Base-by-base conservation (phyloP, 768 basidiomycete species). In the Cystobasidium ongulense region DNA sequence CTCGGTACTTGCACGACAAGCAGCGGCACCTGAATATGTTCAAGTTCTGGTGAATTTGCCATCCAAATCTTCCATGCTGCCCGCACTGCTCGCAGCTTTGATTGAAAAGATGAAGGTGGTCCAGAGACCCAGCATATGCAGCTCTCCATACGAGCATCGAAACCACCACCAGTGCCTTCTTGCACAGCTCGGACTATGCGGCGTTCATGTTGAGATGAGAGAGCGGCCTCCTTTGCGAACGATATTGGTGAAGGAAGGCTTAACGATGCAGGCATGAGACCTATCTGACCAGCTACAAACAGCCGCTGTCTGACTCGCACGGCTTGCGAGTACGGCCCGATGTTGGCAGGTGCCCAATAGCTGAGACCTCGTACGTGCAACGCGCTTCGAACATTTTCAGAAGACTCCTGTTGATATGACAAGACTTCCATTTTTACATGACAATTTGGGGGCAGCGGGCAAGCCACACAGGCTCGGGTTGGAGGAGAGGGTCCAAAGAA, bases 341-440 rank as follows among this genome's bases (percentile, higher is more conserved):
- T 98, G 80, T 98, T 99, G 11, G 96, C 96, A 15, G 96, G 93
- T 31, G 94, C 96, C 96, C 96, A 99, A 79, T 98, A 97, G 81
- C 95, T 97, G 75, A 97, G 79, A 10, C 93, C 86, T 81, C 98
- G 96, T 1, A 99, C 96, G 79, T 99, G 96, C 54, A 98, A 84
- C 0, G 91, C 88, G 70, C 86, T 86, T 53, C 94, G 62, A 0
- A 72, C 63, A 83, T 70, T 87, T 84, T 18, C 76, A 33, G 4
- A 78, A 63, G 5, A 78, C 61, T 27, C 38, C 2, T 82, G 82
- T 3, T 82, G 79, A 79, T 85, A 90, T n/a, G 91, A 91, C n/a
- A 90, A 81, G 75, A 89, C 90, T 74, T 97, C 94, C 27, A 99
- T 80, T 67, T 84, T 83, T 33, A 94, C 83, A 1, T 86, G 85